Evolutionary conservation across 176 grass and related monocot species (phyloP).

Genomic region (Cymbopogon citratus): DNA sequence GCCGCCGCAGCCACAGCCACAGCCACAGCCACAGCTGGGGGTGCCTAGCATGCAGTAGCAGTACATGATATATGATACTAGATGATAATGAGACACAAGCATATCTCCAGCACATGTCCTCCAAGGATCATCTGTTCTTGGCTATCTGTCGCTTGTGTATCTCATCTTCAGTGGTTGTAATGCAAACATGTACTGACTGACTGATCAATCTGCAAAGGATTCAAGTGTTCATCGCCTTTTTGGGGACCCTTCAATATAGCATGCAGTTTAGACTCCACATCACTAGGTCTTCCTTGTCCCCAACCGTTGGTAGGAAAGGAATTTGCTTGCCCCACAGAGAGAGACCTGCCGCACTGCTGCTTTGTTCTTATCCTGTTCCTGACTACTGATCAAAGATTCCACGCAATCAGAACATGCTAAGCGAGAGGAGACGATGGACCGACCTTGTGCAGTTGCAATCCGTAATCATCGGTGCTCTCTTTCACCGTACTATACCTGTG

Average conservation of each 20-base stretch:
- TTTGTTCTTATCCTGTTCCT: too few relatives aligned
- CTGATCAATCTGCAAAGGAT: constrained; percentile 3
- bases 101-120: background rate
- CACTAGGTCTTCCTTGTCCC: background rate
- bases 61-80: too few relatives aligned
- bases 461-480: background rate
- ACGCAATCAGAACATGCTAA: background rate
- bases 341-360: too few relatives aligned
- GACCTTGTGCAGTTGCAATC: background rate
- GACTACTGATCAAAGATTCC: constrained; percentile 6
- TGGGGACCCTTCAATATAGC: background rate
- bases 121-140: background rate
- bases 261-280: too few relatives aligned
- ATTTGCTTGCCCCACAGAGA: background rate
- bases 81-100: background rate
- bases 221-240: background rate
- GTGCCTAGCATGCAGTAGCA: constrained; percentile 1
- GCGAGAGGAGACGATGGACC: background rate
- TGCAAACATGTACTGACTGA: background rate
- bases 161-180: background rate
- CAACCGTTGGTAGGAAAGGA: background rate
- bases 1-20: constrained; percentile 1
- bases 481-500: background rate
- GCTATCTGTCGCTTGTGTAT: background rate
- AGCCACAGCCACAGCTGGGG: background rate